Base-by-base conservation (phyloP, 805 yeast species). In the Maudiozyma serrabonitensis region DNA sequence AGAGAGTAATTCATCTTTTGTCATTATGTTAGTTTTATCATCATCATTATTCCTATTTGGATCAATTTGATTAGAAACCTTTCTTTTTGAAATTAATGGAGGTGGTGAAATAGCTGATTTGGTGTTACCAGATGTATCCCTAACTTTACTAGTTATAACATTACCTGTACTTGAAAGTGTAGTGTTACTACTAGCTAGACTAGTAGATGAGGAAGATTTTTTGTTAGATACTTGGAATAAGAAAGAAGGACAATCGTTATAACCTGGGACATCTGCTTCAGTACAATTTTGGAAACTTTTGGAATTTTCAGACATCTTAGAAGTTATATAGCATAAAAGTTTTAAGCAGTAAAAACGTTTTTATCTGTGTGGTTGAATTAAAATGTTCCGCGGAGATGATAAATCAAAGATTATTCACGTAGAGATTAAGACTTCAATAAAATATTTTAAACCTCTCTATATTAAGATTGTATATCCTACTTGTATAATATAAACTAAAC, bases 181-280 rank as follows among this genome's bases (percentile, higher is more conserved):
- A 12, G 31, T 23, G 18, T 12, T 38, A 41, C 15, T 41, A 12
- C 32, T 41, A 12, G 43, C 9, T 26, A 37, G 21, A 23, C 37
- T 46, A 5, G 18, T 19, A 2, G 43, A 38, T 34, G 34, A 26
- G 6, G 26, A 9, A 45, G 43, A 23, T 38, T 21, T 39, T 18
- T 49, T 55, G 28, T 61, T 62, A 43, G 57, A 46, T 6, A 57
- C 52, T 25, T 57, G 57, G 46, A 60, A 62, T 26, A 67, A 42
- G 42, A 64, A 63, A 1, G 66, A 56, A 0, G 75, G 75, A 52
- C 75, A 71, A 54, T 72, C 76, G 52, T 72, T 72, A 50, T 71
- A 72, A 1, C 75, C 75, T 4, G 64, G 56, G n/a, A 72, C 67
- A 44, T 71, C 70, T 2, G 71, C 59, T 52, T 71, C 75, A 6